Percentiles rank a stretch among this genome's conserved stretches.
phyloP scores from a whole-genome alignment of 106 monocot genomes.

The Dendrobium nobile region DNA sequence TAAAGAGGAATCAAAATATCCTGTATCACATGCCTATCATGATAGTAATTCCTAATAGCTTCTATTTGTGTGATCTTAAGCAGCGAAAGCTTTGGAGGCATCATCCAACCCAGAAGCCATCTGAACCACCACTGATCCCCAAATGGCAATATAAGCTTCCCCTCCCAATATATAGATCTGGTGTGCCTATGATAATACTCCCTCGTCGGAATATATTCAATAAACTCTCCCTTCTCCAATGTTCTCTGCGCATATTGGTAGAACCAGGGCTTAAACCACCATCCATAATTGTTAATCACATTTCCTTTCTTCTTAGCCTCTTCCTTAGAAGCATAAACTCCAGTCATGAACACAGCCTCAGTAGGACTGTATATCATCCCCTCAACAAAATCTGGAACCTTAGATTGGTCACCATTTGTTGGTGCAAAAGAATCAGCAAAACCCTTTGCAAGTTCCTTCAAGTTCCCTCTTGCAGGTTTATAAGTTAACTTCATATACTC shows the following conservation, averaged over 20 bases:
- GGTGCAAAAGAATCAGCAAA: conserved; percentile 36
- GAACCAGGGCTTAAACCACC: conserved; percentile 38
- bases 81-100: conserved; percentile 37
- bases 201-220: conserved; percentile 36
- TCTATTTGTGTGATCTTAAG: conserved; percentile 34
- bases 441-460: conserved; percentile 23
- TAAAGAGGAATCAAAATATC: conserved; percentile 27
- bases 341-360: conserved; percentile 23
- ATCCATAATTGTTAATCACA: conserved; percentile 24
- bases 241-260: conserved; percentile 29
- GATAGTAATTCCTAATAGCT: conserved; percentile 33
- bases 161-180: conserved; percentile 35
- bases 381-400: conserved; percentile 33
- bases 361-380: conserved; percentile 21
- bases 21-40: conserved; percentile 33
- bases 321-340: conserved; percentile 26
- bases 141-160: conserved; percentile 39
- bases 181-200: conserved; percentile 37
- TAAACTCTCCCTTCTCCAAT: conserved; percentile 26
- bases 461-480: conserved; percentile 15
- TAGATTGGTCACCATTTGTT: conserved; percentile 20
- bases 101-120: conserved; percentile 34
- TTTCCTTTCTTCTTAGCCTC: conserved; percentile 29
- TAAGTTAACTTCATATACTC: conserved; percentile 41
- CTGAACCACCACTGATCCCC: conserved; percentile 48